Base-by-base conservation (phyloP, 2,329 filamentous ascomycete genomes). In the Alternaria postmessia region DNA sequence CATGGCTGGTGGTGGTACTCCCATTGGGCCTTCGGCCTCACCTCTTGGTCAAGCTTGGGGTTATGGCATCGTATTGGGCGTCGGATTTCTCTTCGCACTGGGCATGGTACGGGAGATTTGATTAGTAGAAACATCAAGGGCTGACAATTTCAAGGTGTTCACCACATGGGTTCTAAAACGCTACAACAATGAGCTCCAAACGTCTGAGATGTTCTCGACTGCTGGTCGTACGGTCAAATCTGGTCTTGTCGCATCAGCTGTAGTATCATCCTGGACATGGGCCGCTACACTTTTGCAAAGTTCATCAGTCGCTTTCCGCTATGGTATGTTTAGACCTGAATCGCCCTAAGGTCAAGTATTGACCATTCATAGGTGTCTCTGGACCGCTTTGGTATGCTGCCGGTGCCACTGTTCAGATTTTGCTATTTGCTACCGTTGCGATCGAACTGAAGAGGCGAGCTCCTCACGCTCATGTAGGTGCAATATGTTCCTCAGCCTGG, bases 331-430 rank as follows among this genome's bases (percentile, higher is more conserved):
- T 2, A 24, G 3, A 3, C 26, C 7, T 30, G 0, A 5, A 16
- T 30, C 2, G 1, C 5, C 11, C n/a, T 0, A 11, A 43, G 1
- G 12, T 7, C 30, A 24, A 4, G 6, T 42, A 9, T 48, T 67
- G 18, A 67, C 22, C 2, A 12, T 20, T 8, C 0, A 11, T 5
- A 71, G 69, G 69, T 42, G 71, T 77, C 9, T 76, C 69, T 41
- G 75, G 75, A 0, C 72, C 75, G 0, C 65, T 76, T 26, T 77
- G 73, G 73, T 75, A 77, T 57, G 74, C 68, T 14, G 71, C 73
- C 28, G 73, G 74, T 8, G 73, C 72, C 7, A 75, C 71, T 6
- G 72, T 75, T 4, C 73, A 77, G 57, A 76, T 76, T 48, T 43
- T 77, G 38, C 59, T 74, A 1, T 73, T 74, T 32, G 70, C 69